These are phyloP conservation scores for Colletotrichum trifolii DNA, from an alignment of 2,329 filamentous ascomycete genomes.

Conservation along the genomic window DNA sequence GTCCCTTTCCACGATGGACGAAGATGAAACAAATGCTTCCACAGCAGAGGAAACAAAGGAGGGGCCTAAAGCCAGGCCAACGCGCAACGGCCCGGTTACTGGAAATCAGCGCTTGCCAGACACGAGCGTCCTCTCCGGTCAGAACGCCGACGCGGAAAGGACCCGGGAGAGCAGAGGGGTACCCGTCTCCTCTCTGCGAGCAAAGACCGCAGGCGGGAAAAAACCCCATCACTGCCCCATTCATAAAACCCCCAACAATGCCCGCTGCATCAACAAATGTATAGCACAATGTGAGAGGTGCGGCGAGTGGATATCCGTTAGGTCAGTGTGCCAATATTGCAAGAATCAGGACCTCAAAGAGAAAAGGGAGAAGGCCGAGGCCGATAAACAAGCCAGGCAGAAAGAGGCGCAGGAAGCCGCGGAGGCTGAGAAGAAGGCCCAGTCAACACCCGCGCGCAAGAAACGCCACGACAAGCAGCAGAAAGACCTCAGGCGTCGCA, in stretches of 20 bases:
- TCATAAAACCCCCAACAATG: background rate
- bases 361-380: background rate
- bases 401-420: background rate
- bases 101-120: background rate
- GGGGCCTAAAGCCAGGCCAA: background rate
- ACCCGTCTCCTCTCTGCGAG: background rate
- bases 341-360: background rate
- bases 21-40: too few relatives aligned
- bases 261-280: conserved; percentile 12
- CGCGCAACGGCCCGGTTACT: background rate
- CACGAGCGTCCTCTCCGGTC: background rate
- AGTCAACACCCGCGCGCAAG: too few relatives aligned
- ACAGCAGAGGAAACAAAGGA: too few relatives aligned
- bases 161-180: background rate
- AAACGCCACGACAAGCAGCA: background rate
- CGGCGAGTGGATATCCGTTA: background rate
- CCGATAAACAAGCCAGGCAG: background rate
- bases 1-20: too few relatives aligned
- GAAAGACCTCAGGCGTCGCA: background rate
- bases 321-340: conserved; percentile 10
- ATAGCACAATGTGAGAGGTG: conserved; percentile 1
- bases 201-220: conserved; percentile 11
- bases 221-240: conserved; percentile 16
- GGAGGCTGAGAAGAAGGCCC: background rate
- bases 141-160: background rate